Conservation (phyloP, 1,284 basidiomycete species). For the Puccinia sorghi region DNA sequence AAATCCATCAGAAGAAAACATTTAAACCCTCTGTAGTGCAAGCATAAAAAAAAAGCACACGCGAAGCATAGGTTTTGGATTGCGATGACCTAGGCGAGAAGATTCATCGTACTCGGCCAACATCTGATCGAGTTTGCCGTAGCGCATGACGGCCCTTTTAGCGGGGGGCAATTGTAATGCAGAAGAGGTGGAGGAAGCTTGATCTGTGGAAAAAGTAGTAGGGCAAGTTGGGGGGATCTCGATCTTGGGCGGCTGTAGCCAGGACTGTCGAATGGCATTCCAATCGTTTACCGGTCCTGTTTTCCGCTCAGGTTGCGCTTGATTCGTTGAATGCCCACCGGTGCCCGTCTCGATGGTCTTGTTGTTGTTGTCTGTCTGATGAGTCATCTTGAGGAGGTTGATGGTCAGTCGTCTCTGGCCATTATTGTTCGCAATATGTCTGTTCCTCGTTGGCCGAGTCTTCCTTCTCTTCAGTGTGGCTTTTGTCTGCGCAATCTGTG, state of each 20-base stretch:
- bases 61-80: slow-evolving; percentile 21
- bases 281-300: background rate
- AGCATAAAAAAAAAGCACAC: background rate
- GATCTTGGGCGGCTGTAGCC: slow-evolving; percentile 4
- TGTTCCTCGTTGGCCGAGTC: background rate
- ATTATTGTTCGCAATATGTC: background rate
- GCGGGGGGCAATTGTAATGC: background rate
- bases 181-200: background rate
- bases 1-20: background rate
- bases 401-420: background rate
- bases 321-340: background rate
- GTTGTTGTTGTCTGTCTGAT: background rate
- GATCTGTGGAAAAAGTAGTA: background rate
- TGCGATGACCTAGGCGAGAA: slow-evolving; percentile 14
- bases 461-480: background rate
- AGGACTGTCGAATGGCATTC: slow-evolving; percentile 17
- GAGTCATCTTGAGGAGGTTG: background rate
- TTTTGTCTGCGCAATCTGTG: too few species aligned
- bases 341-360: background rate
- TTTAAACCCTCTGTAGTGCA: too few species aligned
- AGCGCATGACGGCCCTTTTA: background rate
- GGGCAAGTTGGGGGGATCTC: background rate
- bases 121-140: slow-evolving; percentile 8
- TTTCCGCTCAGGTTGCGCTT: background rate
- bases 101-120: slow-evolving; percentile 19